phyloP scores from a whole-genome alignment of 805 yeast species.

The Saccharomycopsis oosterbeekiorum region DNA sequence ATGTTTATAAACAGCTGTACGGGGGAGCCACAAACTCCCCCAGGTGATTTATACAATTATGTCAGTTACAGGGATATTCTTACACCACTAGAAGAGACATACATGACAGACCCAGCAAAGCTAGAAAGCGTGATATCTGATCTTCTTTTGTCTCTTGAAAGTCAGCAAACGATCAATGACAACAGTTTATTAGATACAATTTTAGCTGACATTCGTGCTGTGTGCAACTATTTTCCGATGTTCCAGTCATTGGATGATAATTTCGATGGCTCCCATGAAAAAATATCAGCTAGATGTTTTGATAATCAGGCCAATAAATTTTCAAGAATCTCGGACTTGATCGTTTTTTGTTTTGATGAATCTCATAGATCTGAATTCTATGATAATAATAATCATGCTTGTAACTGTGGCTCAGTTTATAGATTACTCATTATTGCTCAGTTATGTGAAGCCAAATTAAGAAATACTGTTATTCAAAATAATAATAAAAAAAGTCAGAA shows the following conservation, averaged over 20 bases:
- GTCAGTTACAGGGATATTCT: not conserved
- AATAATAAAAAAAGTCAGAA: not conserved
- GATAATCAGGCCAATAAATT: constrained; percentile 78
- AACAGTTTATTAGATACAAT: not conserved
- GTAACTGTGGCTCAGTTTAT: constrained; percentile 31
- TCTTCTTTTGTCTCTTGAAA: not conserved
- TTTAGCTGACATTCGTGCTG: not conserved
- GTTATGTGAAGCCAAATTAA: constrained; percentile 20
- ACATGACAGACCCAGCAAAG: not conserved
- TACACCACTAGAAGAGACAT: not conserved
- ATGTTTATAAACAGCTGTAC: not conserved
- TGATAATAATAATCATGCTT: not conserved
- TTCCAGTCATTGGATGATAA: not conserved
- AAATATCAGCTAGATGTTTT: constrained; percentile 30
- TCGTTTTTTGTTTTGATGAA: constrained; percentile 58
- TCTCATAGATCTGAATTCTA: constrained; percentile 24
- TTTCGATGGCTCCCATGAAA: not conserved
- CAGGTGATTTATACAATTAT: not conserved
- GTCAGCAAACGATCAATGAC: not conserved
- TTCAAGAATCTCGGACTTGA: constrained; percentile 62
- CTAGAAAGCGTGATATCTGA: not conserved
- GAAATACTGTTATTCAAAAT: not conserved
- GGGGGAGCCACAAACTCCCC: not conserved
- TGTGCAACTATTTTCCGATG: not conserved
- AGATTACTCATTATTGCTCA: constrained; percentile 38